Base-by-base conservation (phyloP, 1,284 basidiomycete species). In the Amylostereum areolatum region DNA sequence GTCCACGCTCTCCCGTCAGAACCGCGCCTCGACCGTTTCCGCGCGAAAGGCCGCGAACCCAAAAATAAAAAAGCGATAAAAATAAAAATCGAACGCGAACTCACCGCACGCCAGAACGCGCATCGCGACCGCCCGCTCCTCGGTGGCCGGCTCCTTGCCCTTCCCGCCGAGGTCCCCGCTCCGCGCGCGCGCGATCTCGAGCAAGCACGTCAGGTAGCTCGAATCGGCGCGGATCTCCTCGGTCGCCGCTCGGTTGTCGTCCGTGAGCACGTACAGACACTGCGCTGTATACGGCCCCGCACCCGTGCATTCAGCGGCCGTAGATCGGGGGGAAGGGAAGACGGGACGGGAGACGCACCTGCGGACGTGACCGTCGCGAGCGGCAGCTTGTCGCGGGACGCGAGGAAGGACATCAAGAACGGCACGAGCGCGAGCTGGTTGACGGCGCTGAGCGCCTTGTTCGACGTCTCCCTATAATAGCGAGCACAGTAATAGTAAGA, bases 261-360 rank as follows among this genome's bases (percentile, higher is more conserved):
- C 91, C 0, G 92, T 90, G 12, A 96, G 72, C 46, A 94, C 87
- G 65, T 94, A 96, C 11, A 96, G 72, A 56, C 91, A 92, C 62
- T 96, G 92, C 0, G 90, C 92, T 91, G 63, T 25, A 3, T 29
- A 44, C n/a, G n/a, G 10, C 24, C 25, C 18, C 11, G 32, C 8
- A 3, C 28, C 3, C 12, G 10, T 40, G 24, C 47, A 25, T 25
- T 48, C 24, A 35, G 27, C 7, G 29, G 31, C 6, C 12, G 24
- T 24, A 24, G n/a, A 27, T 30, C 32, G 18, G 29, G 43, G 30
- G 18, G 25, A 25, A 27, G 45, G 7, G 43, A 46, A n/a, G n/a
- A 18, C 18, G 18, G 18, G 18, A 18, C 18, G 18, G 18, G 18
- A 39, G 31, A 60, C 69, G 48, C 59, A 91, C 91, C 88, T 60